These are phyloP conservation scores for Salvia hispanica DNA, from an alignment of 257 asterid species.

Conservation along the genomic window DNA sequence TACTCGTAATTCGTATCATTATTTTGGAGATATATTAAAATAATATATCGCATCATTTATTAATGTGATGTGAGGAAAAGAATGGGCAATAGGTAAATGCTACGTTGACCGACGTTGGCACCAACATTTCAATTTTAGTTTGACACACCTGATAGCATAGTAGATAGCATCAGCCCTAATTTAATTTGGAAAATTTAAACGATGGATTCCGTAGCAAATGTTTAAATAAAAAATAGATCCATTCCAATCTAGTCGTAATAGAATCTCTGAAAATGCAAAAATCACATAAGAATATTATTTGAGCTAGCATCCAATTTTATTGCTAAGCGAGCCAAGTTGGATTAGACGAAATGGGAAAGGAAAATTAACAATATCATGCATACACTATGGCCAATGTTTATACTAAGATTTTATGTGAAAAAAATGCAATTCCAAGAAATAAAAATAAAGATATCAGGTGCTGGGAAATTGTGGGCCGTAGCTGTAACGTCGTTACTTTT, in stretches of 20 bases:
- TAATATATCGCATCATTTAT: background rate
- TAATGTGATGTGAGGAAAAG: background rate
- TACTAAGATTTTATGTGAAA: too few relatives aligned
- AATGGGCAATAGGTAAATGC: slow-evolving; percentile 8
- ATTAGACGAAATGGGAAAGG: too few relatives aligned
- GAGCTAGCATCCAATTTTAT: too few relatives aligned
- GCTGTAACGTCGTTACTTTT: slow-evolving; percentile 38
- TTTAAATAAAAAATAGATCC: too few relatives aligned
- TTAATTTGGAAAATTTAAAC: background rate
- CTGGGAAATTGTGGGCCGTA: slow-evolving; percentile 43
- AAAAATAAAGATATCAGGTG: slow-evolving; percentile 23
- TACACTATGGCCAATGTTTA: too few relatives aligned
- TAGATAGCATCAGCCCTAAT: background rate
- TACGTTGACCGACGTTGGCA: slow-evolving; percentile 16
- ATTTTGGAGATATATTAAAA: background rate
- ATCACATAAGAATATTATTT: too few relatives aligned
- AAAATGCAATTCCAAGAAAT: background rate
- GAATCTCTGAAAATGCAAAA: too few relatives aligned
- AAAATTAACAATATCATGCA: too few relatives aligned
- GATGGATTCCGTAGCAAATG: background rate
- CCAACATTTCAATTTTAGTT: background rate
- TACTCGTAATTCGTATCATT: background rate
- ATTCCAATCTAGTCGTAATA: too few relatives aligned
- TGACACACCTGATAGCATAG: background rate
- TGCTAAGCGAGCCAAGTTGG: too few relatives aligned